Base-by-base conservation (phyloP, 768 basidiomycete species). In the Tricholoma matsutake region DNA sequence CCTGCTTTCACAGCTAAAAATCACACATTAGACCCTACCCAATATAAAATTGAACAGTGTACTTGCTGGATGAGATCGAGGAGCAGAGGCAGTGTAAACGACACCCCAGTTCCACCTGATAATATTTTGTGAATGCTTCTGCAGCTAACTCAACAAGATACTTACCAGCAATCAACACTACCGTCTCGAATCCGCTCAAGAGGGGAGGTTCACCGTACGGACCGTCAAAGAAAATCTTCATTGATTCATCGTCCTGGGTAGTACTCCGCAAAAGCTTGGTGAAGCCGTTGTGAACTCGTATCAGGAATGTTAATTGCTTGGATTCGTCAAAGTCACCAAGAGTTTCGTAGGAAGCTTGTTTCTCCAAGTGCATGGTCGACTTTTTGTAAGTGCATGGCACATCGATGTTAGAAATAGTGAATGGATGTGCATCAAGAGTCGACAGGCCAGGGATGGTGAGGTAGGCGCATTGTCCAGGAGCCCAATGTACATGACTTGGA, bases 271-370 rank as follows among this genome's bases (percentile, higher is more conserved):
- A 71, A 0, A 78, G 75, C 64, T 76, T 77, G 4, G 88, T 90
- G 67, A 88, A 85, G 0, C 89, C 89, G 16, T 76, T 72, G 37
- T 81, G 75, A 16, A 84, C 84, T 16, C 85, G 79, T 61, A 89
- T 72, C 53, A 89, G 70, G 70, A 89, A 87, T 2, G 76, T 73
- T 6, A 88, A 70, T 28, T 86, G 76, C 56, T 78, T 79, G 47
- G n/a, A 18, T 35, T 18, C 16, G 32, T 59, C 45, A 8, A 4
- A 43, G 14, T 20, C 14, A 51, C 34, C 18, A 37, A 10, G 37
- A 20, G 13, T 11, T 20, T 4, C 18, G 18, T 52, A 18, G 14
- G 58, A 32, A 51, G 10, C 14, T 18, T 41, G 22, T 14, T 56
- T 29, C n/a, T 56, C n/a, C 6, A 13, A 10, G n/a, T 22, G 5